Evolutionary conservation across 2,329 filamentous ascomycete genomes (phyloP), one percentile per base, ranked within the genome.

Genomic region (Mollisia scopiformis): DNA sequence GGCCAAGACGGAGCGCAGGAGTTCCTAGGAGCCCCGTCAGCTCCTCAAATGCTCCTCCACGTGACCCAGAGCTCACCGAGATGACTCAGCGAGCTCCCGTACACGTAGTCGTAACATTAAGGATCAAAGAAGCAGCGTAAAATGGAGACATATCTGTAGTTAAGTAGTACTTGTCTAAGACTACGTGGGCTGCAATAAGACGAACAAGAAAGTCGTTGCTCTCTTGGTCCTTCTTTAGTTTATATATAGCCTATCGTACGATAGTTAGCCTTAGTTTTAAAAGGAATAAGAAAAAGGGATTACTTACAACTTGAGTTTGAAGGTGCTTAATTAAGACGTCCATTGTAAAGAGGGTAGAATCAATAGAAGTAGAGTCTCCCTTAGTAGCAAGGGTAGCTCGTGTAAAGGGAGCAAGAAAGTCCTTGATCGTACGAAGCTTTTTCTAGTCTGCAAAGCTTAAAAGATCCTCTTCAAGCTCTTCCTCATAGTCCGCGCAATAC

Each of bases 101-200:
- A n/a, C n/a, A n/a, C n/a, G n/a, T n/a, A n/a, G n/a, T n/a, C n/a
- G 5, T 19, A 13, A 49, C 33, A 53, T 58, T 43, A 5, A 58
- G 23, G 28, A 58, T 53, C 23, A 58, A 31, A 46, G 31, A 14
- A 53, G 21, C 46, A 43, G 47, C 47, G 43, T 58, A 58, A 33
- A 53, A 28, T 37, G 56, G 30, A 53, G 47, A 58, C n/a, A 53
- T 21, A 53, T 58, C 33, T 30, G 56, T 58, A 35, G 53, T 58
- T 11, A 25, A 23, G 39, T 58, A 58, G 37, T 58, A 58, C 28
- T 58, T 58, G 31, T 58, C 28, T 21, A 53, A 16, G n/a, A 53
- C 50, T 21, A 3, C 25, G 27, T 53, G 30, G 23, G 30, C 28
- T 35, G 33, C n/a, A 37, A 35, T 35, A 35, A 53, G 50, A 16